phyloP scores from a whole-genome alignment of 208 protist genomes.

The Leishmania tropica region DNA sequence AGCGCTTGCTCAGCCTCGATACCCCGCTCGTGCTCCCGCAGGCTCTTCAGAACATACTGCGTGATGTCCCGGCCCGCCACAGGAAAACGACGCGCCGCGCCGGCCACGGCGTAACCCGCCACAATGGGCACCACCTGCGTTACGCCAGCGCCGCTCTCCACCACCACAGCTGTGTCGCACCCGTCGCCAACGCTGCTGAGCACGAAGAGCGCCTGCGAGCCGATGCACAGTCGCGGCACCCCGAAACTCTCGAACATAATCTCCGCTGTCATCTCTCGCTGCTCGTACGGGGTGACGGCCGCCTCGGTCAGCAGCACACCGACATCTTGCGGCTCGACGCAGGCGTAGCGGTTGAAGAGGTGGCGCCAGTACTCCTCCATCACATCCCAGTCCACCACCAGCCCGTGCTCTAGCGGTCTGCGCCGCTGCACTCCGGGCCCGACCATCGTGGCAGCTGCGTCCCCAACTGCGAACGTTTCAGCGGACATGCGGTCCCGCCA shows the following conservation, averaged over 20 bases:
- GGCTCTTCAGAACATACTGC: constrained; percentile 93
- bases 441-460: constrained; percentile 85
- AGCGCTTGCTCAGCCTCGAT: constrained; percentile 93
- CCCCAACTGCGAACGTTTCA: constrained; percentile 96
- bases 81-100: constrained; percentile 96
- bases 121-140: constrained; percentile 98
- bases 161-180: constrained; percentile 91
- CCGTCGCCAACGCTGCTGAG: constrained; percentile 80
- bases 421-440: constrained; percentile 1
- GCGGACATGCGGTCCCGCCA: constrained; percentile 54
- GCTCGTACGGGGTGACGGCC: constrained; percentile 97
- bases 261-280: constrained; percentile 97
- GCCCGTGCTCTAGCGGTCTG: constrained; percentile 87
- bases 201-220: constrained; percentile 97
- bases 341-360: constrained; percentile 97
- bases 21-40: constrained; percentile 87
- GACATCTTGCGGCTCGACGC: constrained; percentile 98
- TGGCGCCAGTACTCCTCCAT: constrained; percentile 99
- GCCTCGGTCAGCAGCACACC: constrained; percentile 98
- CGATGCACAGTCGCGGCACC: constrained; percentile 97
- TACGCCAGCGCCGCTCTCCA: constrained; percentile 98
- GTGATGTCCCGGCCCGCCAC: constrained; percentile 97
- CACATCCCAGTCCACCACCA: constrained; percentile 95
- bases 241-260: constrained; percentile 99
- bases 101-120: constrained; percentile 97